Base-by-base conservation (phyloP, 2,329 filamentous ascomycete genomes). In the Hyphodiscus sp. region DNA sequence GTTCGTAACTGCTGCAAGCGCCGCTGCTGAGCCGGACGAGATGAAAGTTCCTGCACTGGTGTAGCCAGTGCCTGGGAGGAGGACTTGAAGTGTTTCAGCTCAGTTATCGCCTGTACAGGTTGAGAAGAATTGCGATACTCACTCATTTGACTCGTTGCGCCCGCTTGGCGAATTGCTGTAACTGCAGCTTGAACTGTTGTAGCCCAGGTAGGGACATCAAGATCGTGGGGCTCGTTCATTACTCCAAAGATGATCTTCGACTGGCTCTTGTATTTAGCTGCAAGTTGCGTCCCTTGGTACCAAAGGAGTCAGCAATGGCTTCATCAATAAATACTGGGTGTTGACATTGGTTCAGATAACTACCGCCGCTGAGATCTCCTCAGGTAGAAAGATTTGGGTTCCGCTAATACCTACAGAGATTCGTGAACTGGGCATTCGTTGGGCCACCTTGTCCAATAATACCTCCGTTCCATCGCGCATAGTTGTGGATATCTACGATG, bases 381-480 rank as follows among this genome's bases (percentile, higher is more conserved):
- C 23, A 8, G 23, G 8, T 3, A 26, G 23, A 8, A 26, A 26
- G 23, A 4, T 26, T 8, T 26, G 23, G 23, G 23, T 8, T 26
- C 8, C n/a, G n/a, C 23, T 26, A 26, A 8, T 26, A 26, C 23
- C 23, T 26, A 26, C 84, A 87, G 5, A 87, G 68, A 43, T 69
- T 70, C 2, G 49, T 51, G 74, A 86, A 82, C 15, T 81, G 55
- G 69, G 75, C 77, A 63, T 86, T 76, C 0, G 75, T 76, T 0
- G 82, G 82, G 0, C 82, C 83, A 20, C 82, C 83, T 63, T 87
- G 83, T 1, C 83, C 84, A 52, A 87, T 77, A 58, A 87, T 81
- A 2, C 69, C 68, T 15, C 78, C 78, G 59, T 87, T 77, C 74
- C 79, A 86, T 47, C 83, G 75, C 0, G 76, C 82, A 68, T 66